phyloP scores from a whole-genome alignment of 208 protist species.

The Willaertia magna region DNA sequence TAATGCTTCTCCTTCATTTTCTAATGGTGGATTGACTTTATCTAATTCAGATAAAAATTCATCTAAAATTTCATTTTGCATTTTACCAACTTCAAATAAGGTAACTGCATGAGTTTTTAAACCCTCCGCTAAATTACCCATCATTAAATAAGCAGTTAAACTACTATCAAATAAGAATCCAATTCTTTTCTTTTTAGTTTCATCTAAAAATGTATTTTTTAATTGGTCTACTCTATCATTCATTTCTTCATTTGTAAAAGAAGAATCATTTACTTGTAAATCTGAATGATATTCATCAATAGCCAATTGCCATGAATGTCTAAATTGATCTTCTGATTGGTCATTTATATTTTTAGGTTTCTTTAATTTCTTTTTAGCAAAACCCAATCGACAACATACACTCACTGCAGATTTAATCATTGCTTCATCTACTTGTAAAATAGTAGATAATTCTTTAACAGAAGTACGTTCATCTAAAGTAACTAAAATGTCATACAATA shows the following conservation, averaged over 20 bases:
- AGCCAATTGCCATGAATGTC: constrained; percentile 10
- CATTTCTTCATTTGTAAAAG: background rate
- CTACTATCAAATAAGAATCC: constrained; percentile 84
- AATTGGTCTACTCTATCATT: background rate
- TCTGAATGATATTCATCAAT: constrained; percentile 20
- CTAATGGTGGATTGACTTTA: constrained; percentile 34
- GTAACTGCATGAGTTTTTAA: constrained; percentile 74
- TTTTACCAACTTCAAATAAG: constrained; percentile 70
- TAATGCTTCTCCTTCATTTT: constrained; percentile 57
- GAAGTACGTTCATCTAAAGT: constrained; percentile 82
- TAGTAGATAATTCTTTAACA: constrained; percentile 61
- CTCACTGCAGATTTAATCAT: constrained; percentile 71
- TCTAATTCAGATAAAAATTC: constrained; percentile 55
- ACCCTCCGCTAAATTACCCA: constrained; percentile 78
- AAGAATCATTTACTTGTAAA: constrained; percentile 22
- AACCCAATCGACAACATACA: constrained; percentile 70
- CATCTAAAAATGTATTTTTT: background rate
- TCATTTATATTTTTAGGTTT: background rate
- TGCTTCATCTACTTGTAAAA: constrained; percentile 71
- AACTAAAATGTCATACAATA: constrained; percentile 87
- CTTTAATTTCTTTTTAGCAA: constrained; percentile 54
- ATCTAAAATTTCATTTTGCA: constrained; percentile 54
- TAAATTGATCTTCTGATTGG: constrained; percentile 16
- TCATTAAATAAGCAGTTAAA: constrained; percentile 92
- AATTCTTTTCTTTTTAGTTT: constrained; percentile 48